These are phyloP conservation scores for Nicotiana knightiana DNA, from an alignment of 257 asterid genomes.

Conservation along the genomic window DNA sequence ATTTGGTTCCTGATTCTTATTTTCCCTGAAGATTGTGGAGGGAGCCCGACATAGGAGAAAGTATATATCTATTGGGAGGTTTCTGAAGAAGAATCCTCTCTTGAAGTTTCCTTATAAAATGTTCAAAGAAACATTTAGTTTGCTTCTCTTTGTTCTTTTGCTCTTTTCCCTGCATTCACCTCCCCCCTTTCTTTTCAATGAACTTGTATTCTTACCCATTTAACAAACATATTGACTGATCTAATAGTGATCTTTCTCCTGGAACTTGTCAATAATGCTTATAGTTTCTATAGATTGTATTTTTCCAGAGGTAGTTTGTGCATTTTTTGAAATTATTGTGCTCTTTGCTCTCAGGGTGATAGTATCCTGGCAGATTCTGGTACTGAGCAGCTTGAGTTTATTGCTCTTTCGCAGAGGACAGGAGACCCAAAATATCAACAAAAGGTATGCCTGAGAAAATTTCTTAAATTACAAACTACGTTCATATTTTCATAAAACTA, in stretches of 20 bases:
- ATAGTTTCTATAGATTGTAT: background rate
- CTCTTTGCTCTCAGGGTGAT: constrained; percentile 61
- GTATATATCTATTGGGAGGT: background rate
- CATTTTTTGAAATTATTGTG: background rate
- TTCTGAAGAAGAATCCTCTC: background rate
- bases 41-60: background rate
- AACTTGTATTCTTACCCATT: background rate
- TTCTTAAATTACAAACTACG: background rate
- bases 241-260: background rate
- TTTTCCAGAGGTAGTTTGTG: background rate
- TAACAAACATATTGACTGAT: background rate
- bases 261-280: background rate
- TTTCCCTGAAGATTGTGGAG: background rate
- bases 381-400: constrained; percentile 96
- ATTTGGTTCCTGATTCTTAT: constrained; percentile 4
- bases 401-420: constrained; percentile 97
- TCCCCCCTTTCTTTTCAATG: background rate
- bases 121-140: background rate
- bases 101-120: background rate
- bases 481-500: background rate
- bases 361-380: constrained; percentile 98
- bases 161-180: background rate
- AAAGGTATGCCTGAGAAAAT: constrained; percentile 42
- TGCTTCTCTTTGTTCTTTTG: background rate
- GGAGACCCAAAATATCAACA: constrained; percentile 85